Base-by-base conservation (phyloP, 2,329 filamentous ascomycete species). In the Graphilbum sp. region DNA sequence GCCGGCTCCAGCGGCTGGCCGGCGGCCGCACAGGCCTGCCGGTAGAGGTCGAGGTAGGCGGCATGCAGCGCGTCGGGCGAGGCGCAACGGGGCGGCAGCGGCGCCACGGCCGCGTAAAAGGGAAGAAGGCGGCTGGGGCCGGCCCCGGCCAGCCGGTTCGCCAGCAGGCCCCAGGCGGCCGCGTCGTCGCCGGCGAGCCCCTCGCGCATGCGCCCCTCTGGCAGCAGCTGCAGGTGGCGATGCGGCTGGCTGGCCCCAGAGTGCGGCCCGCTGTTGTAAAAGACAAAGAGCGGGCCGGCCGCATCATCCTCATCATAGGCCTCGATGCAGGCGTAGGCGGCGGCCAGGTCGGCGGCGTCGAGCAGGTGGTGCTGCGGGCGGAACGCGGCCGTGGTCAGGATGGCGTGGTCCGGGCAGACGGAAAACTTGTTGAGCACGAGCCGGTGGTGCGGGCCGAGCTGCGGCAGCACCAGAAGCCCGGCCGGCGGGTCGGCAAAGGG, bases 381-480 rank as follows among this genome's bases (percentile, higher is more conserved):
- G 52, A 75, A 74, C 1, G 58, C 54, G n/a, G 58, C 68, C 0
- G 79, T 85, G 0, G 73, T 69, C 35, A 85, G 64, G 46, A 85
- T 81, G 51, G 80, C 81, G 56, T 85, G 79, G 48, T 75, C 66
- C 0, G 70, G 67, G 25, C 81, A 75, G 35, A 85, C 58, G 35
- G 79, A 77, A 48, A 79, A 85, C 54, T 84, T 85, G 62, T 85
- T 85, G 31, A 85, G 60, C 1, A 85, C 71, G 32, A 84, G 63
- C 41, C 67, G 64, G 53, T 85, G 78, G 9, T 59, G 54, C 0
- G 38, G 34, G 11, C 39, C 38, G 3, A 46, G 23, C 16, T 70
- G 59, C 2, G 60, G 60, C 8, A 80, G 49, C 32, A 75, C 55
- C 29, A 77, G 59, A 40, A 79, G 65, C 10, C 70, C 58, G 3